Conservation (phyloP, 257 asterid genomes). For the Solanum arcanum region DNA sequence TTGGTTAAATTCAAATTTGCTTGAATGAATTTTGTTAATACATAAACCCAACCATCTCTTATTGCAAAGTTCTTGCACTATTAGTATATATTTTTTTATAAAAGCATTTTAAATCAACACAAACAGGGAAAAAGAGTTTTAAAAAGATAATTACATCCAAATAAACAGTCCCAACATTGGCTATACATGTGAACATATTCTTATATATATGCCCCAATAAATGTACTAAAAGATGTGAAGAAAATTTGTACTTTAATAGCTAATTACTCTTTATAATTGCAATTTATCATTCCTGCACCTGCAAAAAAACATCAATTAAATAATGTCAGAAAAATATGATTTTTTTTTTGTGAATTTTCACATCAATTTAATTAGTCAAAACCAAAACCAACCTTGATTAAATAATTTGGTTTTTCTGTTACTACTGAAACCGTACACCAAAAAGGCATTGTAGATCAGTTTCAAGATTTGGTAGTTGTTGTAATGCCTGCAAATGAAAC, state of each 20-base stretch:
- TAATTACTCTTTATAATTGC: not conserved
- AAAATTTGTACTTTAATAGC: not conserved
- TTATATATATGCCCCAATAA: not conserved
- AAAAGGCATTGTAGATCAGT: constrained; percentile 39
- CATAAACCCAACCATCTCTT: too few relatives aligned
- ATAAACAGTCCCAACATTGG: not conserved
- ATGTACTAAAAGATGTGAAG: not conserved
- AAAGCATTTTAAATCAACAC: not conserved
- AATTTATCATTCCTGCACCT: not conserved
- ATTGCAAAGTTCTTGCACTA: too few relatives aligned
- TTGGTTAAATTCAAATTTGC: too few relatives aligned
- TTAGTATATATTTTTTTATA: not conserved
- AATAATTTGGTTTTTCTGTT: not conserved
- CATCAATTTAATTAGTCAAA: not conserved
- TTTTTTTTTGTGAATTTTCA: not conserved
- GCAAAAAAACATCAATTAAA: not conserved
- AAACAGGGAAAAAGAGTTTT: not conserved
- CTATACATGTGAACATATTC: not conserved
- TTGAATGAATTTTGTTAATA: too few relatives aligned
- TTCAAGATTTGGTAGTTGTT: constrained; percentile 41
- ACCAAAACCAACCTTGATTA: not conserved
- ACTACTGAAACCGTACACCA: constrained; percentile 27
- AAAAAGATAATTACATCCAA: not conserved
- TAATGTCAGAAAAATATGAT: not conserved
- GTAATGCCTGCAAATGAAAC: constrained; percentile 38